Conservation (phyloP, 2,329 filamentous ascomycete species). For the Pseudogymnoascus destructans region DNA sequence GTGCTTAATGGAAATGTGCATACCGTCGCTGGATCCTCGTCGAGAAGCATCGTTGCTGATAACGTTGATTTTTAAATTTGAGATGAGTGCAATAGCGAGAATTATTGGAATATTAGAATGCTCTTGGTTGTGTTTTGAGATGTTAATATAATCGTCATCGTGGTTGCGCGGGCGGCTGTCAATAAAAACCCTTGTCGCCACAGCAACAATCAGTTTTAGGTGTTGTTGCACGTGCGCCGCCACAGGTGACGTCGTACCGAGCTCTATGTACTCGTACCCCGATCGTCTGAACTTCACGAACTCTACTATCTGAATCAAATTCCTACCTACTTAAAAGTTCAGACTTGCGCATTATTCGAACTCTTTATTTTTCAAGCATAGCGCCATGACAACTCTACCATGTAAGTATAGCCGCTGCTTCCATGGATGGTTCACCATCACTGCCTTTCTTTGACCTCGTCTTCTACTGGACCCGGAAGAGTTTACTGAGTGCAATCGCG, state of each 20-base stretch:
- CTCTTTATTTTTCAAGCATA: conserved; percentile 4
- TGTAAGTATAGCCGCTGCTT: conserved; percentile 26
- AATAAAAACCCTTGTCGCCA: conserved; percentile 4
- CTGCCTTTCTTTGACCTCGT: conserved; percentile 15
- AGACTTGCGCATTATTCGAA: neutral
- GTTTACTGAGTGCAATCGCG: conserved; percentile 22
- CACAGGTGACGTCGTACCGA: conserved; percentile 12
- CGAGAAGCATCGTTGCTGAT: conserved; percentile 65
- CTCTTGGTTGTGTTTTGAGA: neutral
- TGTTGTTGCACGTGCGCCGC: conserved; percentile 10
- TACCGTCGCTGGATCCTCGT: conserved; percentile 83
- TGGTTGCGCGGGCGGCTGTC: neutral
- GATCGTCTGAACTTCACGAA: conserved; percentile 5
- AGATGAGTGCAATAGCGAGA: neutral
- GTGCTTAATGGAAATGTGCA: conserved; percentile 22
- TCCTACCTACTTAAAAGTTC: neutral
- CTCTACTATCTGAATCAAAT: conserved; percentile 5
- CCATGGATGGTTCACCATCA: conserved; percentile 18
- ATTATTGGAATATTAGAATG: neutral
- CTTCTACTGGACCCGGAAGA: conserved; percentile 16
- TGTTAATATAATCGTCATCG: neutral
- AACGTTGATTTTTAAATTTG: neutral
- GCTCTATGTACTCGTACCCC: neutral
- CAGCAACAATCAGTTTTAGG: conserved; percentile 10
- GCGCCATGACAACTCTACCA: conserved; percentile 18